Evolutionary conservation across 176 grass and related monocot species (phyloP).

Genomic region (Musa beccarii): DNA sequence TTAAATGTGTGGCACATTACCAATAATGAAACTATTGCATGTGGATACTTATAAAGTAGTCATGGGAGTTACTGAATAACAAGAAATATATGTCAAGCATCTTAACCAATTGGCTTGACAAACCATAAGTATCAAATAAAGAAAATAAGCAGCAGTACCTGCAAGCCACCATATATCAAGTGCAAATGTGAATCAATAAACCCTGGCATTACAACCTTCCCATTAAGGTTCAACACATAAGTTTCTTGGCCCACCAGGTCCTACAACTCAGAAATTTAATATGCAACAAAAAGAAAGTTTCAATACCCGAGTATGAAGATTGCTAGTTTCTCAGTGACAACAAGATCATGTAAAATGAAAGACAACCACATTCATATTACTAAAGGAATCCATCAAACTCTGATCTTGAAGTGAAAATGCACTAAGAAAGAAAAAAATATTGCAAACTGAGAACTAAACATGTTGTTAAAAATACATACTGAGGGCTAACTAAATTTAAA

Average conservation of each 20-base stretch:
- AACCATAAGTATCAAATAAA: background rate
- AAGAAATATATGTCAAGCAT: background rate
- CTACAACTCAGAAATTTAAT: conserved; percentile 26
- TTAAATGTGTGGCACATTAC: background rate
- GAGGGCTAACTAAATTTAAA: too few relatives aligned
- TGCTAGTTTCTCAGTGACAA: background rate
- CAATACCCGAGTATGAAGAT: background rate
- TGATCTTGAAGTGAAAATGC: background rate
- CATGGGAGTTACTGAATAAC: background rate
- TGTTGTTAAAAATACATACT: background rate
- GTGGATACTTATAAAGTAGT: background rate
- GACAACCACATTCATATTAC: background rate
- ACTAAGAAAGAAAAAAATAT: background rate
- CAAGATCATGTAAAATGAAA: background rate
- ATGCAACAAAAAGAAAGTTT: background rate
- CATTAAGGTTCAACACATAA: conserved; percentile 48
- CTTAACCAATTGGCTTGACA: background rate
- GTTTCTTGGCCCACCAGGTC: conserved; percentile 40
- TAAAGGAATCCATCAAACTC: background rate
- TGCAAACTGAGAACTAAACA: background rate
- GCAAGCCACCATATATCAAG: conserved; percentile 57
- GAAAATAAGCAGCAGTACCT: conserved; percentile 22
- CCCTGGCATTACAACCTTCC: conserved; percentile 71
- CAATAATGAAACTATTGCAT: background rate
- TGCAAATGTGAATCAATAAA: conserved; percentile 96